Evolutionary conservation across 1,284 basidiomycete genomes (phyloP).

Genomic region (Agaricales sp.): DNA sequence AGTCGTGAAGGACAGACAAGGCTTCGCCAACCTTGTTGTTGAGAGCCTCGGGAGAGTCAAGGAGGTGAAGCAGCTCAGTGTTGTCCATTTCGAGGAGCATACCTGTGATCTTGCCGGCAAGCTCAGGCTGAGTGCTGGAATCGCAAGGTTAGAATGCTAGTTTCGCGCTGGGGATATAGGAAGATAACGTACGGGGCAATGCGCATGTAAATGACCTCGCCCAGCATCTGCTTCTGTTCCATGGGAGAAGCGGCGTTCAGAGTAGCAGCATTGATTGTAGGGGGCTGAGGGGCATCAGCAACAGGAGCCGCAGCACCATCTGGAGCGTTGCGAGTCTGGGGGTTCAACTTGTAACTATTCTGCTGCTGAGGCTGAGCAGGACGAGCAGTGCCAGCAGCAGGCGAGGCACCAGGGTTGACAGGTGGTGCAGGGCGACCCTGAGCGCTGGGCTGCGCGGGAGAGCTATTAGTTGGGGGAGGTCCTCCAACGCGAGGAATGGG

Average conservation of each 20-base stretch:
- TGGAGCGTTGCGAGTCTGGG: constrained; percentile 25
- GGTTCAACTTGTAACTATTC: constrained; percentile 28
- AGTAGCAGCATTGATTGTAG: constrained; percentile 39
- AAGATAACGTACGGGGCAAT: constrained; percentile 58
- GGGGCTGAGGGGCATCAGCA: constrained; percentile 30
- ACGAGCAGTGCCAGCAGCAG: constrained; percentile 26
- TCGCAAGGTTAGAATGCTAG: constrained; percentile 12
- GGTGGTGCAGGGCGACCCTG: constrained; percentile 39
- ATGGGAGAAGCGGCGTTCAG: constrained; percentile 70
- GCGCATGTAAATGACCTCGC: constrained; percentile 87
- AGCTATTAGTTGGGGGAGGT: constrained; percentile 40
- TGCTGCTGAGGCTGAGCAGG: constrained; percentile 19
- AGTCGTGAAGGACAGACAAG: constrained; percentile 71
- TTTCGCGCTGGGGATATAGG: constrained; percentile 6
- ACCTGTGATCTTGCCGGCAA: constrained; percentile 95
- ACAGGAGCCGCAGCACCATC: constrained; percentile 24
- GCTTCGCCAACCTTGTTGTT: constrained; percentile 86
- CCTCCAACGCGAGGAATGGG: constrained; percentile 48
- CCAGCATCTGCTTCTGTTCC: constrained; percentile 97
- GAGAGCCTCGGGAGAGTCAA: constrained; percentile 76
- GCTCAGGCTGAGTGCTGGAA: constrained; percentile 62
- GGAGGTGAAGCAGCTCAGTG: constrained; percentile 75
- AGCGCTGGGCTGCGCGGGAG: constrained; percentile 36
- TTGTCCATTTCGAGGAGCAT: constrained; percentile 99
- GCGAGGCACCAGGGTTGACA: constrained; percentile 26